Evolutionary conservation across 257 asterid species (phyloP).

Genomic region (Haberlea rhodopensis): DNA sequence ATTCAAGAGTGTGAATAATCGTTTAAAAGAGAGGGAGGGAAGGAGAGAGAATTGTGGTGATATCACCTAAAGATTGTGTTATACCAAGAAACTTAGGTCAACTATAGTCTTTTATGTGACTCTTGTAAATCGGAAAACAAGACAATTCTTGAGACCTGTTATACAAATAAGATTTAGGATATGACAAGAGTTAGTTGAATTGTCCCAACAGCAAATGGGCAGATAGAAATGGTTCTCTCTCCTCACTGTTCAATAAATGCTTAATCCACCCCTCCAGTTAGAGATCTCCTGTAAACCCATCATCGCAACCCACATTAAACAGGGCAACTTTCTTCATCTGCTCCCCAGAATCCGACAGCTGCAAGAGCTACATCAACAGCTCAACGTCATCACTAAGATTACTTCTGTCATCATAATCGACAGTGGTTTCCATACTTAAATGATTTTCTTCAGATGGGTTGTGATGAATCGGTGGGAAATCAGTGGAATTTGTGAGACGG

Average conservation of each 20-base stretch:
- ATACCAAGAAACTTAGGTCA: not conserved
- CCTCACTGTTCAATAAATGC: slow-evolving; percentile 36
- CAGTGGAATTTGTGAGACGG: too few relatives aligned
- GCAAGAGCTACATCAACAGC: slow-evolving; percentile 48
- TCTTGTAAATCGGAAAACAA: not conserved
- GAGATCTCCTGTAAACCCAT: slow-evolving; percentile 46
- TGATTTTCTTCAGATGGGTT: slow-evolving; percentile 21
- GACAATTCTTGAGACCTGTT: not conserved
- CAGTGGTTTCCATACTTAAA: slow-evolving; percentile 10
- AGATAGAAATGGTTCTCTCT: slow-evolving; percentile 49
- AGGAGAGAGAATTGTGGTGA: not conserved
- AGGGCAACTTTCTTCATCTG: slow-evolving; percentile 6
- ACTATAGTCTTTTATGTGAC: not conserved
- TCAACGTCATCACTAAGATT: slow-evolving; percentile 41
- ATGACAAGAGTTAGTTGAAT: not conserved
- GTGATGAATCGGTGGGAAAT: slow-evolving; percentile 32
- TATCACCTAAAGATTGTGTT: not conserved
- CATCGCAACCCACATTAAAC: slow-evolving; percentile 36
- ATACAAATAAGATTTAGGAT: not conserved
- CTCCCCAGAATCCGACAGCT: slow-evolving; percentile 31
- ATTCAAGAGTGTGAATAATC: not conserved
- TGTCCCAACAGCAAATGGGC: slow-evolving; percentile 49
- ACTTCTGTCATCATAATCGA: slow-evolving; percentile 19
- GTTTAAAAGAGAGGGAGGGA: too few relatives aligned
- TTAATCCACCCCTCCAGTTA: slow-evolving; percentile 55